These are phyloP conservation scores for Trichoderma cornu-damae DNA, from an alignment of 2,329 filamentous ascomycete species.

Conservation along the genomic window DNA sequence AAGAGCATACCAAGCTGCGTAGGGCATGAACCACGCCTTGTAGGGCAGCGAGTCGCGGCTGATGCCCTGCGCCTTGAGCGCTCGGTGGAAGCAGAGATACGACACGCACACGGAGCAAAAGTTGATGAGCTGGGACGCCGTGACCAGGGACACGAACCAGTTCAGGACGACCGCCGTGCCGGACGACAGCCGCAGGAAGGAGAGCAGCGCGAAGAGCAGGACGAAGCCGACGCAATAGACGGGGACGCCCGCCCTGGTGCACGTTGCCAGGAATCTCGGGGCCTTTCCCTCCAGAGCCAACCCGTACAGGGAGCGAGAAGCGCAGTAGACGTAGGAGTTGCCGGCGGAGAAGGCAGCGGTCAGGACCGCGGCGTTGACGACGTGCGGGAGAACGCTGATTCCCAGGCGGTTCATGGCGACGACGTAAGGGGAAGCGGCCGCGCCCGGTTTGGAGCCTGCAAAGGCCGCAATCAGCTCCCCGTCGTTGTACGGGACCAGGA, in stretches of 20 bases:
- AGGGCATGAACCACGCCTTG: conserved; percentile 64
- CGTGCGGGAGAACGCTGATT: conserved; percentile 60
- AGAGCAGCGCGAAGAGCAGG: conserved; percentile 62
- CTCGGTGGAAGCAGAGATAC: conserved; percentile 67
- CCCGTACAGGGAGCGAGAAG: conserved; percentile 63
- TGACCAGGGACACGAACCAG: conserved; percentile 66
- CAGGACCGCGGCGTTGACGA: conserved; percentile 68
- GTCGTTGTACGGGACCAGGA: conserved; percentile 66
- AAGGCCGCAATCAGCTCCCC: conserved; percentile 57
- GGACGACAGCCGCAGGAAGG: conserved; percentile 67
- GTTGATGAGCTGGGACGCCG: conserved; percentile 70
- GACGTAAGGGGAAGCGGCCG: conserved; percentile 63
- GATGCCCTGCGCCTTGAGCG: conserved; percentile 63
- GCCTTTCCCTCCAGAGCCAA: conserved; percentile 65
- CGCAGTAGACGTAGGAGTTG: conserved; percentile 61
- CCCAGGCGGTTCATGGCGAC: conserved; percentile 63
- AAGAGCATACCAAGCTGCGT: conserved; percentile 62
- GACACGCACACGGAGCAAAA: conserved; percentile 65
- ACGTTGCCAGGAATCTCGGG: conserved; percentile 53
- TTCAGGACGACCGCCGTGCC: conserved; percentile 61
- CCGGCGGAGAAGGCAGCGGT: conserved; percentile 63
- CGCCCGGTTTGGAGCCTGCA: conserved; percentile 53
- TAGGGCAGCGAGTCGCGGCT: conserved; percentile 65
- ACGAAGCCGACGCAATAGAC: conserved; percentile 66
- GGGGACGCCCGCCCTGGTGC: conserved; percentile 62